Base-by-base conservation (phyloP, 352 stramenopile genomes). In the Globisporangium irregulare region DNA sequence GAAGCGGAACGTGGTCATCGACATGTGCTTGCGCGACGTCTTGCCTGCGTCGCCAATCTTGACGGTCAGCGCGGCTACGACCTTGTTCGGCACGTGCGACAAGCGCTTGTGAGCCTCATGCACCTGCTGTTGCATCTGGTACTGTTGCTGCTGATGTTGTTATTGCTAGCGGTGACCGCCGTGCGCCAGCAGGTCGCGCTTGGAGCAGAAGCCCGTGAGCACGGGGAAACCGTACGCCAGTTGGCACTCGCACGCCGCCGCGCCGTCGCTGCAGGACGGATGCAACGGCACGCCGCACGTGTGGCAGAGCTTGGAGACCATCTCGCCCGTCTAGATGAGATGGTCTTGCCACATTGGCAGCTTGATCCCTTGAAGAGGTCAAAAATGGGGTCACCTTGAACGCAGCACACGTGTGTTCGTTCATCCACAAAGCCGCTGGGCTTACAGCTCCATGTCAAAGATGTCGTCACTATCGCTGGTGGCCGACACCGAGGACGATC, bases 31-130 rank as follows among this genome's bases (percentile, higher is more conserved):
- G 71, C 86, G 84, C 51, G 86, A 92, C 62, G 84, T 92, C 36
- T 77, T 78, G 57, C 71, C 76, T 6, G 88, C 79, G 25, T 90
- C 86, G 20, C 86, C 86, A 66, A 94, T 89, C 75, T 91, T 91
- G 71, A 94, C 69, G 12, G 86, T 91, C 20, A 94, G 71, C 54
- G 82, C 68, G 29, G 83, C 84, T 29, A 75, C 87, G 62, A 89
- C 72, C 56, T 88, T 81, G 67, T 92, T 87, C 2, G 86, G 84
- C 41, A 92, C 67, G 51, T 67, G 25, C 50, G 56, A 27, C 22
- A 58, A 14, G 1, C 46, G 55, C 48, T 70, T 63, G 24, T 65
- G 56, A 18, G 9, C 36, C 18, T 58, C 56, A 4, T 25, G 56
- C 18, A 5, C 54, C 15, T 57, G 59, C 25, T 64, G 41, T 62